Evolutionary conservation across 2,329 filamentous ascomycete genomes (phyloP), one percentile per base, ranked within the genome.

Genomic region (Scytalidium lignicola): DNA sequence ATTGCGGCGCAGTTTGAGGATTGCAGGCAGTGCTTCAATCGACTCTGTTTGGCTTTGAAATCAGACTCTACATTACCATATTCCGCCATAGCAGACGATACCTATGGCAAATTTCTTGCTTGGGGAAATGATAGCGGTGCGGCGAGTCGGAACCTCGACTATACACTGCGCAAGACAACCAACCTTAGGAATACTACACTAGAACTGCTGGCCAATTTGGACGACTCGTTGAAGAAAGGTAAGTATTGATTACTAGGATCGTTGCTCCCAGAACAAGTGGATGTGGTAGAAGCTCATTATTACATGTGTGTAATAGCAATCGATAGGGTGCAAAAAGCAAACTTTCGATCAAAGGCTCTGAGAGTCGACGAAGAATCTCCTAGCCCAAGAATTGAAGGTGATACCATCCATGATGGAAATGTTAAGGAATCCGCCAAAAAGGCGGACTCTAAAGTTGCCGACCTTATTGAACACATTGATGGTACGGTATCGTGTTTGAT

Each of bases 61-160:
- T 37, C 32, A 37, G 32, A 37, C 15, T 17, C 32, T 9, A 37
- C 32, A 37, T 7, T 13, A 9, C 32, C 32, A 17, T 37, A 37
- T 37, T 37, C 32, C 5, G 4, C 32, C 15, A 37, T 37, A 13
- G 32, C 32, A 13, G 32, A 37, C 15, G 32, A 37, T 37, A 37
- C 10, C n/a, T 37, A 37, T 37, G 32, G 32, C 32, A 37, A 37
- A 37, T 37, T 37, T n/a, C 32, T 37, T 8, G 32, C 43, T 17
- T 57, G 55, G 55, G 55, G 55, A 28, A 37, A 51, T 26, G 51
- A 55, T 22, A 57, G 46, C 43, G 55, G 55, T 3, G 55, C 55
- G 2, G 48, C 50, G 1, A 51, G 47, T 22, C 53, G 53, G 8
- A 40, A 41, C 13, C 50, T 57, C 17, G 54, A 56, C 47, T 44